Evolutionary conservation across 306 rosid species (phyloP).

Genomic region (Crotalaria pallida): DNA sequence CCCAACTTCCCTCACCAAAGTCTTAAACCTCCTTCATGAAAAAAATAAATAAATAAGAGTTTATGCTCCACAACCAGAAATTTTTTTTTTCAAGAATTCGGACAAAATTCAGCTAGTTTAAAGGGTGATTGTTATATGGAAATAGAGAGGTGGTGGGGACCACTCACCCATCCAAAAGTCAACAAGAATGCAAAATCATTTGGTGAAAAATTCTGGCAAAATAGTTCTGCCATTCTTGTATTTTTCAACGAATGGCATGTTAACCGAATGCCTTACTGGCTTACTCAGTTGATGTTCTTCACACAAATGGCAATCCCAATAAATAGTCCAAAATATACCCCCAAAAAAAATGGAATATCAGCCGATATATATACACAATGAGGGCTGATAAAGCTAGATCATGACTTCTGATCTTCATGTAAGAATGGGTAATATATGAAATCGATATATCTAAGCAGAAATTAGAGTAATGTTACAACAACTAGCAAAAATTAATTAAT

Average conservation of each 20-base stretch:
- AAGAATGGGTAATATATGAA: not conserved
- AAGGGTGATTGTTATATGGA: not conserved
- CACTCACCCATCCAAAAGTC: not conserved
- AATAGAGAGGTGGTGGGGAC: not conserved
- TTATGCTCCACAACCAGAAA: not conserved
- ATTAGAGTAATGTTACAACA: not conserved
- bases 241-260: not conserved
- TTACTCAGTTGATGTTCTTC: not conserved
- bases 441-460: not conserved
- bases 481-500: not conserved
- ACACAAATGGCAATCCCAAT: not conserved
- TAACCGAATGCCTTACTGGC: not conserved
- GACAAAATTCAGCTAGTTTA: not conserved
- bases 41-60: not conserved
- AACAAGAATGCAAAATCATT: not conserved
- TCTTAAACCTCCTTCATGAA: not conserved
- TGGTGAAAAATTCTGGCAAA: not conserved
- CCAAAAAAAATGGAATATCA: not conserved
- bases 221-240: not conserved
- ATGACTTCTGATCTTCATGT: not conserved
- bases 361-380: not conserved
- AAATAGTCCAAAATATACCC: not conserved
- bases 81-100: not conserved
- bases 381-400: not conserved
- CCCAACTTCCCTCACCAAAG: not conserved